Conservation (phyloP, 2,329 filamentous ascomycete genomes). For the Botrytis sinoallii region DNA sequence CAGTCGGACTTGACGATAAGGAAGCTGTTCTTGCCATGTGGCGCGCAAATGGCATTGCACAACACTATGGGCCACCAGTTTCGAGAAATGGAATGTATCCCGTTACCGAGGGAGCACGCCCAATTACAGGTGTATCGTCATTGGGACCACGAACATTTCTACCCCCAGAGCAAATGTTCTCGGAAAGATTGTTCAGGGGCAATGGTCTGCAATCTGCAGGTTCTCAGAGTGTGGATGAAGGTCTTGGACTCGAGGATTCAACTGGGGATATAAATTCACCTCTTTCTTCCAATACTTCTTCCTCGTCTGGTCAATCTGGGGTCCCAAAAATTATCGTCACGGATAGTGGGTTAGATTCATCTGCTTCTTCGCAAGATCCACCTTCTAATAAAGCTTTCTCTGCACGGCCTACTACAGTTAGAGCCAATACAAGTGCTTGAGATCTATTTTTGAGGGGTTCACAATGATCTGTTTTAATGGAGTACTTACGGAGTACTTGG, state of each 20-base stretch:
- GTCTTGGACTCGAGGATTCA: too few species aligned
- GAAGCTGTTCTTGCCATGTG: not conserved
- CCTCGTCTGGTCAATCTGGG: not conserved
- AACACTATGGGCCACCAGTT: not conserved
- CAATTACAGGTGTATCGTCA: not conserved
- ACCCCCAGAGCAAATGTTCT: conserved; percentile 3
- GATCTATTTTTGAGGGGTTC: not conserved
- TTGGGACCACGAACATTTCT: not conserved
- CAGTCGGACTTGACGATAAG: conserved; percentile 9
- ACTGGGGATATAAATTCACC: not conserved
- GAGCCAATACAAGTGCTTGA: not conserved
- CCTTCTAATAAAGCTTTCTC: not conserved
- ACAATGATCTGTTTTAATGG: not conserved
- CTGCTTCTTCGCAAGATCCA: not conserved
- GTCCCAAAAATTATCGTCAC: not conserved
- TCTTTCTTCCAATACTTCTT: not conserved
- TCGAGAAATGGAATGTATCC: not conserved
- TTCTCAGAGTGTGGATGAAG: not conserved
- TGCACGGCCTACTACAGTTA: not conserved
- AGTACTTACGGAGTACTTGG: not conserved
- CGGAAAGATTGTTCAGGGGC: not conserved
- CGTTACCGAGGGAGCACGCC: not conserved
- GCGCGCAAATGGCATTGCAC: not conserved
- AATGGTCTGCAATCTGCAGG: not conserved
- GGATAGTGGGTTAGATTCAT: not conserved